These are phyloP conservation scores for Pyricularia grisea DNA, from an alignment of 2,329 filamentous ascomycete species.

Conservation along the genomic window DNA sequence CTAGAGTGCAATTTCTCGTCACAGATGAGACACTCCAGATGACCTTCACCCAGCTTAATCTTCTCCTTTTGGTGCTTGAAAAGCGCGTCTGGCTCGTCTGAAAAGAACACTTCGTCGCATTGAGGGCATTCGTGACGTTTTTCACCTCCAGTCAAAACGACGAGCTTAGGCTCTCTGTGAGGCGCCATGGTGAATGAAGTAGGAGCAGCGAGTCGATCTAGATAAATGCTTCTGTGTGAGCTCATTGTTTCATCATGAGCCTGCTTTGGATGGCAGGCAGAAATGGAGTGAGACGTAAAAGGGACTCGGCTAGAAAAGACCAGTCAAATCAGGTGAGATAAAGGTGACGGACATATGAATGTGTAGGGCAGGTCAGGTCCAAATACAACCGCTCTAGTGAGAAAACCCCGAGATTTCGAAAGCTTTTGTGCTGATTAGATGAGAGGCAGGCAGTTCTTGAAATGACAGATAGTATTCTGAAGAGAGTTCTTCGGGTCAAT, in stretches of 20 bases:
- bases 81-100: slow-evolving; percentile 9
- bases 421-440: neutral
- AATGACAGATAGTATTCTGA: neutral
- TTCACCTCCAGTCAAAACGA: neutral
- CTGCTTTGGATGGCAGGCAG: neutral
- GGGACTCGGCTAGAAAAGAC: neutral
- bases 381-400: neutral
- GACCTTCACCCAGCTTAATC: slow-evolving; percentile 10
- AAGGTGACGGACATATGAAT: neutral
- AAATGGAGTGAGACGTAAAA: neutral
- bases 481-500: neutral
- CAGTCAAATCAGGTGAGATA: neutral
- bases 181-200: neutral
- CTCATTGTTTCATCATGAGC: neutral
- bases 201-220: neutral
- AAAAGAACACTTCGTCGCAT: neutral
- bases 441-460: neutral
- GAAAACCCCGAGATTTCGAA: neutral
- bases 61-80: slow-evolving; percentile 19
- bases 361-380: neutral
- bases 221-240: neutral
- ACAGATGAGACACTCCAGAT: slow-evolving; percentile 24
- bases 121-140: neutral
- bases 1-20: slow-evolving; percentile 24
- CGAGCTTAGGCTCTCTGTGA: neutral